Percentiles rank a stretch among this genome's conserved stretches.
phyloP scores from a whole-genome alignment of 352 stramenopile genomes.

The Pythium rishiriense region DNA sequence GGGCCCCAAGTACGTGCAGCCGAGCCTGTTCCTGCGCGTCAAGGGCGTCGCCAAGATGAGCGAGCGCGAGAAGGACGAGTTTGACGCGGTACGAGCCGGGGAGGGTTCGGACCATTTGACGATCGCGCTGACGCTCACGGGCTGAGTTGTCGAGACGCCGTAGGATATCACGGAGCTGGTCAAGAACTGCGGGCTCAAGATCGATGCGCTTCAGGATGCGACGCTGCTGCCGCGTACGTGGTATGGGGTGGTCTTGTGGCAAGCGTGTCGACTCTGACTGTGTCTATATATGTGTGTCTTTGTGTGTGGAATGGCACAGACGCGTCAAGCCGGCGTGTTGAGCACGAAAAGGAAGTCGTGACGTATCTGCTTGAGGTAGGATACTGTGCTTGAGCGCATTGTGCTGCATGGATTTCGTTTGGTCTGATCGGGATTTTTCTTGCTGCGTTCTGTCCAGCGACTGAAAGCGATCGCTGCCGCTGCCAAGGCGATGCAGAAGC shows the following conservation, averaged over 20 bases:
- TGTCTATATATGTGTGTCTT: background rate
- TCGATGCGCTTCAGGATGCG: slow-evolving; percentile 53
- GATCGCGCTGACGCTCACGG: background rate
- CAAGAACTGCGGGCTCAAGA: slow-evolving; percentile 60
- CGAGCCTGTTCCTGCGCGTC: slow-evolving; percentile 59
- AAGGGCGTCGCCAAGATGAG: slow-evolving; percentile 59
- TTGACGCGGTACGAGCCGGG: slow-evolving; percentile 53
- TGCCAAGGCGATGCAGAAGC: slow-evolving; percentile 78
- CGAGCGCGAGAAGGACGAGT: slow-evolving; percentile 74
- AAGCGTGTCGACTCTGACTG: too few relatives aligned
- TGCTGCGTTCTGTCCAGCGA: slow-evolving; percentile 31
- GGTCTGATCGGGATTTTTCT: background rate
- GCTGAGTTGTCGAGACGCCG: too few relatives aligned
- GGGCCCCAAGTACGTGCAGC: slow-evolving; percentile 53
- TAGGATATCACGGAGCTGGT: slow-evolving; percentile 77
- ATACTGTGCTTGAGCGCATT: background rate
- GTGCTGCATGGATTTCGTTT: background rate
- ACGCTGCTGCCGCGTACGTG: slow-evolving; percentile 27
- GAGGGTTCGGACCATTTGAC: background rate
- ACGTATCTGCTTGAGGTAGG: slow-evolving; percentile 66
- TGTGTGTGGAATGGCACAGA: slow-evolving; percentile 9
- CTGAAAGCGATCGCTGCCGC: slow-evolving; percentile 61
- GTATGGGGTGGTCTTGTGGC: background rate
- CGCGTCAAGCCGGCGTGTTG: slow-evolving; percentile 20
- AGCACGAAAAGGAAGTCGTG: slow-evolving; percentile 75